These are phyloP conservation scores for Tylopilus orsonianus DNA, from an alignment of 1,284 basidiomycete species.

Conservation along the genomic window DNA sequence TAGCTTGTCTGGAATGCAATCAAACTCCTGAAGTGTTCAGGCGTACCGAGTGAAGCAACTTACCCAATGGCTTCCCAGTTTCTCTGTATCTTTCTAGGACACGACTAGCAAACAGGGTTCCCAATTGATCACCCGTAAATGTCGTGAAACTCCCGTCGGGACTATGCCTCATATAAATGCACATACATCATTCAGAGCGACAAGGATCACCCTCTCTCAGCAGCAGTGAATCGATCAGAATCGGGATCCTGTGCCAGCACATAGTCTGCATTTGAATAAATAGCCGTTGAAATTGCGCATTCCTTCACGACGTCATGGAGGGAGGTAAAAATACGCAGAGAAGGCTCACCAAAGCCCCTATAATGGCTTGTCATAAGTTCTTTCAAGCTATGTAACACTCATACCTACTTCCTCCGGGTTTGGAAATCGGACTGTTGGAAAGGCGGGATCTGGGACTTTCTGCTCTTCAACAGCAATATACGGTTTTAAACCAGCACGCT, in stretches of 20 bases:
- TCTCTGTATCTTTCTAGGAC: slow-evolving; percentile 59
- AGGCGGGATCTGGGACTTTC: slow-evolving; percentile 73
- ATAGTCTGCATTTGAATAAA: slow-evolving; percentile 49
- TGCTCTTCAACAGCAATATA: slow-evolving; percentile 65
- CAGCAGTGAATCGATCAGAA: slow-evolving; percentile 81
- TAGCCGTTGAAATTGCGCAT: slow-evolving; percentile 63
- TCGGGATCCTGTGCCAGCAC: slow-evolving; percentile 87
- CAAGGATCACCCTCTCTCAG: slow-evolving; percentile 57
- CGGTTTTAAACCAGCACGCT: slow-evolving; percentile 54
- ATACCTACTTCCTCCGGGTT: slow-evolving; percentile 86
- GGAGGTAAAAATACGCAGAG: background rate
- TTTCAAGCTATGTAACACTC: slow-evolving; percentile 2
- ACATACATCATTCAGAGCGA: background rate
- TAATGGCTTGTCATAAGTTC: slow-evolving; percentile 10
- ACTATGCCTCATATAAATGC: slow-evolving; percentile 34
- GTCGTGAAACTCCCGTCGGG: slow-evolving; percentile 57
- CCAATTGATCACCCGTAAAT: slow-evolving; percentile 87
- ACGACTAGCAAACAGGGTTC: slow-evolving; percentile 69
- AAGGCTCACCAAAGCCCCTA: slow-evolving; percentile 55
- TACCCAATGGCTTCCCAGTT: slow-evolving; percentile 56
- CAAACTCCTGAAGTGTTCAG: background rate
- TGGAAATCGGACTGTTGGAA: slow-evolving; percentile 79
- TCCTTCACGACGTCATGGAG: slow-evolving; percentile 45
- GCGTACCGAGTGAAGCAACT: slow-evolving; percentile 2
- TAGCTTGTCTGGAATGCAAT: slow-evolving; percentile 48